phyloP scores from a whole-genome alignment of 306 rosid genomes.

The Fragaria ananassa region DNA sequence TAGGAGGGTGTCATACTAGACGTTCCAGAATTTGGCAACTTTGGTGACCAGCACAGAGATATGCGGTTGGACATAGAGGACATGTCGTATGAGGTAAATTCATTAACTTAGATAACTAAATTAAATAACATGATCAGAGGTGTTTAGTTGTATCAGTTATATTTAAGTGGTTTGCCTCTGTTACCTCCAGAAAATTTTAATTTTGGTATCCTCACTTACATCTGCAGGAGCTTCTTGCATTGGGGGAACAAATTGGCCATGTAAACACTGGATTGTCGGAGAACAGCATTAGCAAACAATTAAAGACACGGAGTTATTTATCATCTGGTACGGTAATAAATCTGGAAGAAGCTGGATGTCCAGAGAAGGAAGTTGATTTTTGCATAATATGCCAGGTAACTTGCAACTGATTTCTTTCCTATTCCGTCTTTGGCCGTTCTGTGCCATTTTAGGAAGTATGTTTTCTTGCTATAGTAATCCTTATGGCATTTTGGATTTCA shows the following conservation, averaged over 20 bases:
- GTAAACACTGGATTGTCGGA: conserved; percentile 84
- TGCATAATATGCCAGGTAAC: conserved; percentile 94
- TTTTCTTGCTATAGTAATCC: not conserved
- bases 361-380: conserved; percentile 56
- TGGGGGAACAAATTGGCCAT: conserved; percentile 90
- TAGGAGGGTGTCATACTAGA: conserved; percentile 88
- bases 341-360: conserved; percentile 50
- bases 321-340: conserved; percentile 30
- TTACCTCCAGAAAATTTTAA: conserved; percentile 3
- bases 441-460: not conserved
- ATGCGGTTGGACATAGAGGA: conserved; percentile 97
- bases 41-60: conserved; percentile 81
- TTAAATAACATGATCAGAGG: not conserved
- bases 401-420: not conserved
- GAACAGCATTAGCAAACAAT: conserved; percentile 46
- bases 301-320: conserved; percentile 50
- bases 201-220: conserved; percentile 22
- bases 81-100: conserved; percentile 91
- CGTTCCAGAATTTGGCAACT: conserved; percentile 47
- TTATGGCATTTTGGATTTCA: conserved; percentile 1
- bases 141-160: not conserved
- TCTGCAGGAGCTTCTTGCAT: conserved; percentile 85
- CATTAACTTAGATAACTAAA: conserved; percentile 9
- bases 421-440: not conserved
- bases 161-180: not conserved